Base-by-base conservation (phyloP, 768 basidiomycete genomes). In the Auricularia cornea region DNA sequence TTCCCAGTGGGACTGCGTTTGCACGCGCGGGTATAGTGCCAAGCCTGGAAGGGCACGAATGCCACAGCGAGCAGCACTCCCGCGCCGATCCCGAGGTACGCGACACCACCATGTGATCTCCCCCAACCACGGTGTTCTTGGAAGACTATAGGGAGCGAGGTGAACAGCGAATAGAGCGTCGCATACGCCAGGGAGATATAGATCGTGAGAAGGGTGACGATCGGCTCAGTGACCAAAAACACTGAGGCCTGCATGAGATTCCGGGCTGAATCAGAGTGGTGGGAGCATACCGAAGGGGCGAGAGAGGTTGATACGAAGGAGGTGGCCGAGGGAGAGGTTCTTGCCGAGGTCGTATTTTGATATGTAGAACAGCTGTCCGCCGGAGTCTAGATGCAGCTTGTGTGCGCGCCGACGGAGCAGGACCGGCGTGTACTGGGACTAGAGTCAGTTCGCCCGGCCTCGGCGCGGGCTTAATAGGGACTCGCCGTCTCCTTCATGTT, bases 141-240 rank as follows among this genome's bases (percentile, higher is more conserved):
- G 72, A 85, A 84, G 12, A 85, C 79, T 64, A 84, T 82, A 11
- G 83, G 84, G 70, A 81, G 85, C 6, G 82, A 85, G 11, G 84
- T 80, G 72, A 88, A 87, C 65, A 85, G 77, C 16, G 84, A 82
- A 69, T 88, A 88, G 1, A 88, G 78, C 2, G 79, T 84, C 30
- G 84, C 82, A 67, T 88, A 87, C 20, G 83, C 78, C 61, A 87
- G 79, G 16, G 84, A 77, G 65, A 83, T 80, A 72, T 87, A 88
- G 51, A 86, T 73, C 3, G 84, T 78, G 4, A 86, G 72, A 11
- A 82, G 73, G 4, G 84, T 72, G 3, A 86, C 86, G 67, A 88
- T 87, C 14, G 85, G 84, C 68, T 88, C 87, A 18, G 81, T 84
- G 62, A 81, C 72, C 23, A 88, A 73, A 71, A 88, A 84, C 16